These are phyloP conservation scores for Curvularia sp. DNA, from an alignment of 2,329 filamentous ascomycete genomes.

Conservation along the genomic window DNA sequence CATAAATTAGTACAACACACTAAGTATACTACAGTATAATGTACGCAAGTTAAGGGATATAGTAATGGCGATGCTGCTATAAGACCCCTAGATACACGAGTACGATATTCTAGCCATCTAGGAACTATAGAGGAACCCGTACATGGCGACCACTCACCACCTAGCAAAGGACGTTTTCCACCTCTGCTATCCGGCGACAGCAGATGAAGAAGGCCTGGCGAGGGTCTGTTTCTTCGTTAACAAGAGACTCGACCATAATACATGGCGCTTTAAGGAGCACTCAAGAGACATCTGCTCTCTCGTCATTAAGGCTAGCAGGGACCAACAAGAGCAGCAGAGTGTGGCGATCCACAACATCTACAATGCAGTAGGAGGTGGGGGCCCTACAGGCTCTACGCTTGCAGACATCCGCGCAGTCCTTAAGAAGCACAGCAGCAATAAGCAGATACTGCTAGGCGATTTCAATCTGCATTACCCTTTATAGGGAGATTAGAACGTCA, in stretches of 20 bases:
- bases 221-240: slow-evolving; percentile 39
- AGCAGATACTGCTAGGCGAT: slow-evolving; percentile 20
- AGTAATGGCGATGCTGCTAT: too few relatives aligned
- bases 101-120: too few relatives aligned
- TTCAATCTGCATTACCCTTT: slow-evolving; percentile 23
- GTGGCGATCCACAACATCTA: slow-evolving; percentile 30
- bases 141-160: slow-evolving; percentile 26
- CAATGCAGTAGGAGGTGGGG: slow-evolving; percentile 18
- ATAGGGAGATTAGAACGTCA: slow-evolving; percentile 15
- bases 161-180: slow-evolving; percentile 28
- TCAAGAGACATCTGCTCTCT: slow-evolving; percentile 27
- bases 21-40: too few relatives aligned
- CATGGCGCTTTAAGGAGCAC: slow-evolving; percentile 22
- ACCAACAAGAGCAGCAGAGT: slow-evolving; percentile 3
- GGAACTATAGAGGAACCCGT: too few relatives aligned
- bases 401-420: background rate
- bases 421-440: slow-evolving; percentile 4
- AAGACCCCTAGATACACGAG: too few relatives aligned
- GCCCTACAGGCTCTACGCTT: too few relatives aligned
- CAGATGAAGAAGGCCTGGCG: slow-evolving; percentile 10
- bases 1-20: too few relatives aligned
- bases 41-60: too few relatives aligned
- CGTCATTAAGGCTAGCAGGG: slow-evolving; percentile 8
- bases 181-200: slow-evolving; percentile 20
- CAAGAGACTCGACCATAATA: slow-evolving; percentile 27